Evolutionary conservation across 768 basidiomycete species (phyloP), one percentile per base, ranked within the genome.

Genomic region (Arthromyces matolae): DNA sequence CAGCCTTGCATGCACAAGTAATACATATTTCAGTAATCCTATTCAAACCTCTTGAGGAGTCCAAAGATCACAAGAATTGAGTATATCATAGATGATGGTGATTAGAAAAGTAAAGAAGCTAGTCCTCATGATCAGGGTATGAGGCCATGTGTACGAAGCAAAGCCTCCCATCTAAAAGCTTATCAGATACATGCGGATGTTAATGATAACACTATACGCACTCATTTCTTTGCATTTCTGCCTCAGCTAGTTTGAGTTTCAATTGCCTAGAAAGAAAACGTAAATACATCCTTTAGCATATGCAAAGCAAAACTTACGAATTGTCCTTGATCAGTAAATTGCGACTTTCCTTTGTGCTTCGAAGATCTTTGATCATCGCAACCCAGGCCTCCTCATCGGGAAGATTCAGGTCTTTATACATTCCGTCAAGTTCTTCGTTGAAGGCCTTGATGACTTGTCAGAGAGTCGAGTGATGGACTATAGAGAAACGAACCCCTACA

Each of bases 391-490:
- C 89, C 39, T 84, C 81, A 18, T 83, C 81, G 9, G 93, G 90
- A 40, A 94, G 78, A 50, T 86, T 79, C 22, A 79, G 80, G 49
- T 93, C 90, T 42, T 86, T 85, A 66, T 84, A 95, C 89, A 95
- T 90, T 14, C 79, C 82, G 54, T 93, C 92, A 25, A 96, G 75
- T 63, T 95, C 93, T 61, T 93, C 91, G 63, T 96, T 95, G 70
- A 96, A 94, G 3, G 90, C 88, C 92, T 94, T 52, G 6, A 42
- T 42, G 35, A 42, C 25, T n/a, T 45, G 46, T 40, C 24, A 57
- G 29, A n/a, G n/a, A n/a, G 36, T 43, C 19, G 43, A 29, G 20
- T 24, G 23, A 37, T 29, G 9, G 8, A 31, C 24, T 10, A 19
- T 13, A 38, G 19, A 39, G 35, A 14, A 35, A 28, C 36, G 14